Conservation (phyloP, 2,329 filamentous ascomycete genomes). For the Periconia macrospinosa region DNA sequence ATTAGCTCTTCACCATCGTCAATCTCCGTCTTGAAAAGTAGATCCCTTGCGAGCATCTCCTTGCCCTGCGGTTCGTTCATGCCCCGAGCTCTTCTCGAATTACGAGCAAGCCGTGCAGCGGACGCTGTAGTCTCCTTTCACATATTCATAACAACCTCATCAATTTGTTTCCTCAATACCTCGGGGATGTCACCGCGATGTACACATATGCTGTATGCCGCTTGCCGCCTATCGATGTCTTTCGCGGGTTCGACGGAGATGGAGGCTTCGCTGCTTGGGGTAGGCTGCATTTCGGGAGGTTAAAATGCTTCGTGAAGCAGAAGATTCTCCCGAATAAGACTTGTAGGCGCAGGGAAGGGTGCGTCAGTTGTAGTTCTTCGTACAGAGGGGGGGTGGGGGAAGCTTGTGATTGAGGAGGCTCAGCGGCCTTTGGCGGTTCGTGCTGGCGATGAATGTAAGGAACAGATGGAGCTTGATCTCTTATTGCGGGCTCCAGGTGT, state of each 20-base stretch:
- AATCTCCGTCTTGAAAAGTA: slow-evolving; percentile 2
- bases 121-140: slow-evolving; percentile 1
- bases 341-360: background rate
- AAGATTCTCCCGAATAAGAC: background rate
- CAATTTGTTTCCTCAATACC: background rate
- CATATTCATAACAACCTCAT: slow-evolving; percentile 2
- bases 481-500: slow-evolving; percentile 13
- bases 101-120: slow-evolving; percentile 2
- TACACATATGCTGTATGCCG: background rate
- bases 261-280: background rate
- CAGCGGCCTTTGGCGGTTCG: slow-evolving; percentile 11
- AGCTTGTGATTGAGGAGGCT: slow-evolving; percentile 5
- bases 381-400: background rate
- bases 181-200: slow-evolving; percentile 1
- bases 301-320: background rate
- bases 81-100: slow-evolving; percentile 1
- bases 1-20: slow-evolving; percentile 3
- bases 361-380: background rate
- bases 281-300: background rate
- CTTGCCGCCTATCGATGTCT: background rate
- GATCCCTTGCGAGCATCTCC: slow-evolving; percentile 1
- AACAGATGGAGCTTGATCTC: slow-evolving; percentile 8
- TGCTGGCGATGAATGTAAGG: slow-evolving; percentile 12
- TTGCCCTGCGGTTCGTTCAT: slow-evolving; percentile 3
- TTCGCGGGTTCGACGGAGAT: background rate